Evolutionary conservation across 352 stramenopile species (phyloP).

Genomic region (Phytophthora uliginosa): DNA sequence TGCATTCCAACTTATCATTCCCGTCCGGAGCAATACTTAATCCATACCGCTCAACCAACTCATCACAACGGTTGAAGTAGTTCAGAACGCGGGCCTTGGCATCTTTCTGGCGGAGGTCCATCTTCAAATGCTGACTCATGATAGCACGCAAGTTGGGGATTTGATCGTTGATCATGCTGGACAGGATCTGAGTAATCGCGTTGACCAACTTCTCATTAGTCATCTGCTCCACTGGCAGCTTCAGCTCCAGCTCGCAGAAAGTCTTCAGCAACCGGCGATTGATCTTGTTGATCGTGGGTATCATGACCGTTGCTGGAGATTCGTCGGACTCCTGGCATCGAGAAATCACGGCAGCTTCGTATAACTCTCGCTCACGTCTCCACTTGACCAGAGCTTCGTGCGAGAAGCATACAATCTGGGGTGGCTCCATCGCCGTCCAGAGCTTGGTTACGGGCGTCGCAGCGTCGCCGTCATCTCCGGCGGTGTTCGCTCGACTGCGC

Average conservation of each 20-base stretch:
- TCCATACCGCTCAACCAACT: slow-evolving; percentile 10
- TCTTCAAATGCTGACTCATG: slow-evolving; percentile 10
- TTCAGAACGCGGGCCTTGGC: slow-evolving; percentile 5
- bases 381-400: slow-evolving; percentile 2
- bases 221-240: background rate
- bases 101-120: slow-evolving; percentile 5
- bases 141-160: background rate
- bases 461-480: background rate
- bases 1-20: slow-evolving; percentile 11
- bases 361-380: too few relatives aligned
- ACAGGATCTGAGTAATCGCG: background rate
- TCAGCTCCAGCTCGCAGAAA: background rate
- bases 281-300: background rate
- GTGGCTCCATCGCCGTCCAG: slow-evolving; percentile 1
- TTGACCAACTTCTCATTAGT: background rate
- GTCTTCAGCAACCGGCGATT: background rate
- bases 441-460: background rate
- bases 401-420: background rate
- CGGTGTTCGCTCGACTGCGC: slow-evolving; percentile 4
- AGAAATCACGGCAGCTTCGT: too few relatives aligned
- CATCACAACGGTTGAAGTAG: slow-evolving; percentile 8
- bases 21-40: background rate
- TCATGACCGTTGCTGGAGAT: background rate
- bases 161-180: slow-evolving; percentile 11
- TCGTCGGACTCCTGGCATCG: background rate